phyloP scores from a whole-genome alignment of 2,329 filamentous ascomycete genomes.

The Aspergillus sp. region DNA sequence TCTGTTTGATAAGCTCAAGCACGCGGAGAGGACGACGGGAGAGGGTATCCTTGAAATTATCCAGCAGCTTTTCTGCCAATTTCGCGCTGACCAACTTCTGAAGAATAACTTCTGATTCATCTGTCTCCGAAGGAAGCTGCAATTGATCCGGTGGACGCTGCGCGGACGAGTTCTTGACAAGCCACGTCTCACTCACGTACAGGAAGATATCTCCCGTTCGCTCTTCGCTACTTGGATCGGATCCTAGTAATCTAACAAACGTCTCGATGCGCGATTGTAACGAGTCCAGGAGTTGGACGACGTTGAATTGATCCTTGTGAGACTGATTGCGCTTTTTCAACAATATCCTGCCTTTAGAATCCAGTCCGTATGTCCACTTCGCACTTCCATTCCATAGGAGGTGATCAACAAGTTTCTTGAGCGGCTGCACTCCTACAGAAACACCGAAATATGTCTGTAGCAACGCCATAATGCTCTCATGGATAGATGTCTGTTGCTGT shows the following conservation, averaged over 20 bases:
- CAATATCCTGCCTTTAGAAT: conserved; percentile 15
- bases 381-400: conserved; percentile 35
- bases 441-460: conserved; percentile 37
- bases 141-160: conserved; percentile 5
- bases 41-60: conserved; percentile 37
- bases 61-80: conserved; percentile 34
- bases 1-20: conserved; percentile 36
- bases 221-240: conserved; percentile 36
- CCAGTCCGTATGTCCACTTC: conserved; percentile 30
- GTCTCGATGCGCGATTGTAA: conserved; percentile 32
- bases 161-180: conserved; percentile 21
- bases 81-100: conserved; percentile 35
- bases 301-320: conserved; percentile 14
- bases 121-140: conserved; percentile 12
- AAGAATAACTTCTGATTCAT: conserved; percentile 23
- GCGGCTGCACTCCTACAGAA: conserved; percentile 28
- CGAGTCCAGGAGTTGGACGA: conserved; percentile 28
- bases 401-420: conserved; percentile 35
- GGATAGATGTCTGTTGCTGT: conserved; percentile 15
- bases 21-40: conserved; percentile 35
- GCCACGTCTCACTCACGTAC: conserved; percentile 36
- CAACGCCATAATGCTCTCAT: conserved; percentile 25
- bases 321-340: conserved; percentile 19
- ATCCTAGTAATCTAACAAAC: conserved; percentile 29
- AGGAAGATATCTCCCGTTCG: conserved; percentile 37